Conservation (phyloP, 192 early-diverging fungal genomes). For the Ambispora gerdemannii region DNA sequence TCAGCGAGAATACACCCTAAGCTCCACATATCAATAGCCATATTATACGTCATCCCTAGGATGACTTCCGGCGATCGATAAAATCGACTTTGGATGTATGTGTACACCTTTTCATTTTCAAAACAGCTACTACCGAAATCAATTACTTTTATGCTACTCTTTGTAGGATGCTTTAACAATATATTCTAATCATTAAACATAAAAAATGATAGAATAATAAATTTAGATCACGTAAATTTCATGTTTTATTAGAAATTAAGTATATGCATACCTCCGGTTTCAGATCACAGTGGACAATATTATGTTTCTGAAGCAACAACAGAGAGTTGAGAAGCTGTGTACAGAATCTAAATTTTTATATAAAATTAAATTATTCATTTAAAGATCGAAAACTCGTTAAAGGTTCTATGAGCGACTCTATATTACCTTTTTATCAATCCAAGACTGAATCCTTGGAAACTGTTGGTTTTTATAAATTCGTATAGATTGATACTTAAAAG, state of each 20-base stretch:
- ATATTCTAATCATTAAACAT: constrained; percentile 60
- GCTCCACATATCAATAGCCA: constrained; percentile 97
- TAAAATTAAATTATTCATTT: too few relatives aligned
- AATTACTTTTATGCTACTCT: constrained; percentile 91
- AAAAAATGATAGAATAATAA: background rate
- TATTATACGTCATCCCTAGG: constrained; percentile 81
- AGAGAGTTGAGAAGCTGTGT: constrained; percentile 83
- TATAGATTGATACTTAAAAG: constrained; percentile 93
- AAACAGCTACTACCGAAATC: constrained; percentile 97
- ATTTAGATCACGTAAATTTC: constrained; percentile 35
- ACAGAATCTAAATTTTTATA: constrained; percentile 66
- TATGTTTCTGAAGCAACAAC: constrained; percentile 63
- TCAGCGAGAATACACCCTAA: constrained; percentile 95
- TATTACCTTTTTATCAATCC: constrained; percentile 66
- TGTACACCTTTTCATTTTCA: constrained; percentile 91
- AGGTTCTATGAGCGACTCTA: too few relatives aligned
- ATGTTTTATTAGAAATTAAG: too few relatives aligned
- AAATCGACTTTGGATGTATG: constrained; percentile 96
- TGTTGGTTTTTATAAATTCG: constrained; percentile 92
- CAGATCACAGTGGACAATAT: constrained; percentile 93
- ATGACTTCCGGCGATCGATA: constrained; percentile 98
- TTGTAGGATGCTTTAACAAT: constrained; percentile 68
- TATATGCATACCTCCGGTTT: constrained; percentile 92
- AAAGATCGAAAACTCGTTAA: too few relatives aligned
- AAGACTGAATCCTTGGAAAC: constrained; percentile 84